These are phyloP conservation scores for Wickerhamomyces ciferrii DNA, from an alignment of 805 yeast species.

Conservation along the genomic window DNA sequence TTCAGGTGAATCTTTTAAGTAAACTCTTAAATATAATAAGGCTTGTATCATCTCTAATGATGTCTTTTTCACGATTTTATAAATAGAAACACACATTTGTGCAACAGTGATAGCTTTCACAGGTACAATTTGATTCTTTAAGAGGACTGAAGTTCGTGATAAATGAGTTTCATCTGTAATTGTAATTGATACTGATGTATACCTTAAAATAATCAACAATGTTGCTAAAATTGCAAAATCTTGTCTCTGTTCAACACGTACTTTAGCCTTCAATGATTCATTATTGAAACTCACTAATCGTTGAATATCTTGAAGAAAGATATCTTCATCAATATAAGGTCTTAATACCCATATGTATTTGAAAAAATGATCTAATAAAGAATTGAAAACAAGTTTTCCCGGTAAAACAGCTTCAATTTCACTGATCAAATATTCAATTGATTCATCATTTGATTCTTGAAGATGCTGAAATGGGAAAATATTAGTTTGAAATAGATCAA, in stretches of 20 bases:
- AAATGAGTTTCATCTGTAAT: not conserved
- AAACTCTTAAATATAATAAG: conserved; percentile 28
- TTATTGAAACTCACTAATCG: not conserved
- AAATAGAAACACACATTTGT: conserved; percentile 1
- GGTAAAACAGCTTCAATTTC: not conserved
- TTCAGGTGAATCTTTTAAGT: conserved; percentile 33
- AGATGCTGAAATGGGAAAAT: not conserved
- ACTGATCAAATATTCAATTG: not conserved
- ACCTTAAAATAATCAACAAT: not conserved
- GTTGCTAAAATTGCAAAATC: conserved; percentile 1
- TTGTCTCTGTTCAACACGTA: not conserved
- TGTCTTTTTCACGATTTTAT: conserved; percentile 17
- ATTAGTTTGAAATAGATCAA: not conserved
- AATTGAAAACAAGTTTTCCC: not conserved
- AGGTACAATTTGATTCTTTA: not conserved
- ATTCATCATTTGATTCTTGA: not conserved
- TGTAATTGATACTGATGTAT: not conserved
- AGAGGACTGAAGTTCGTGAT: not conserved
- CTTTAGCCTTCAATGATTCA: not conserved
- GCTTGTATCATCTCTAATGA: conserved; percentile 32
- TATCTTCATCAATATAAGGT: not conserved
- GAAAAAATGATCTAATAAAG: not conserved
- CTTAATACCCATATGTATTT: not conserved
- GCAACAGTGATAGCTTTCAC: not conserved
- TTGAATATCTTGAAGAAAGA: not conserved